Percentiles rank a stretch among this genome's conserved stretches.
phyloP scores from a whole-genome alignment of 176 grass and related monocot genomes.

The Hordeum marinum region DNA sequence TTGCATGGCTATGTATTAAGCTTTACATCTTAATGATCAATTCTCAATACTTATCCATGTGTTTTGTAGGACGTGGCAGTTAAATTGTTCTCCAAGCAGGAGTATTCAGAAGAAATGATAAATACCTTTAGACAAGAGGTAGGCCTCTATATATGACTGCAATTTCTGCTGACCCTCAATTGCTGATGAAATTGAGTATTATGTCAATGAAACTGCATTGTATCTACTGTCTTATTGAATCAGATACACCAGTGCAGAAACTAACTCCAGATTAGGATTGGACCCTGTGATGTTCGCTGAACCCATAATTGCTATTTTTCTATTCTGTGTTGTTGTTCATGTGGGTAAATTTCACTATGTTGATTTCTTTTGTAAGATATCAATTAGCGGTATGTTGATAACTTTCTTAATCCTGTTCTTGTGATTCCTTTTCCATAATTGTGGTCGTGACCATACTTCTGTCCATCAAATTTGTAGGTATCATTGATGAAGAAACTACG shows the following conservation, averaged over 20 bases:
- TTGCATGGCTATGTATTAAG: slow-evolving; percentile 20
- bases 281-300: background rate
- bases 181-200: background rate
- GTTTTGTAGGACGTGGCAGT: slow-evolving; percentile 76
- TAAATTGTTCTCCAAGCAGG: slow-evolving; percentile 84
- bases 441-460: background rate
- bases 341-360: background rate
- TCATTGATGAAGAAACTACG: slow-evolving; percentile 89
- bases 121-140: slow-evolving; percentile 97
- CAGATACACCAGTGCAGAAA: background rate
- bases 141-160: slow-evolving; percentile 3
- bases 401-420: slow-evolving; percentile 3
- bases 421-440: background rate
- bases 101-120: slow-evolving; percentile 91
- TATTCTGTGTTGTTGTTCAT: slow-evolving; percentile 1
- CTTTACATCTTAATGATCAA: background rate
- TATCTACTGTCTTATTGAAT: background rate
- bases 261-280: background rate
- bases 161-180: background rate
- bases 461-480: slow-evolving; percentile 43
- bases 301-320: background rate
- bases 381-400: background rate
- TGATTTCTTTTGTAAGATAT: background rate
- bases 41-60: background rate
- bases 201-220: background rate